Evolutionary conservation across 768 basidiomycete genomes (phyloP), one percentile per base, ranked within the genome.

Genomic region (Peribolospora kevripleyi): DNA sequence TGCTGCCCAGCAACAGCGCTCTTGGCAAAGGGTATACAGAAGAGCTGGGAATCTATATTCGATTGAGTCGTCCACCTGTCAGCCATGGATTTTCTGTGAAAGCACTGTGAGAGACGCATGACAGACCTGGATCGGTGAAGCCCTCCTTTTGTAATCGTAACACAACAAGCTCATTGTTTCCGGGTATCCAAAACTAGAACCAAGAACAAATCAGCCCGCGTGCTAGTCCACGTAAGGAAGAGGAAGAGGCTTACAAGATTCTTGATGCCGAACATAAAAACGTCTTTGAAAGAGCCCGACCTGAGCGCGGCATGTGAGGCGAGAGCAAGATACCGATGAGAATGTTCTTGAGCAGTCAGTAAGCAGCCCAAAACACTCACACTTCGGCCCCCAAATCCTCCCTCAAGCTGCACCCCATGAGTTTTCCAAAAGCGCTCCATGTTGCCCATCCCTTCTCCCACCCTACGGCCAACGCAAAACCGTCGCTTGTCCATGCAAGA

Each of bases 1-100:
- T 90, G 84, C 64, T 91, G 85, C 5, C 80, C 80, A 10, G 87
- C 84, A 4, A 84, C 81, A 2, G 88, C 85, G 64, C 86, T 91
- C 70, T 91, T 93, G 5, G 87, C 88, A 65, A 97, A 93, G 3
- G 91, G 85, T 14, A 95, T 71, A 9, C 78, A 71, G 65, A 85
- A 90, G 6, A 93, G 66, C 64, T 90, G 83, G 7, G 76, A 79
- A 55, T 64, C 63, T 49, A 61, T 59, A 14, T 61, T 64, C 48
- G 9, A n/a, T 8, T 52, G 8, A 49, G 7, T n/a, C 50, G 25
- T 46, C 13, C 9, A 37, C 14, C n/a, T 50, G 49, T 6, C 13
- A 25, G 25, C 4, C 13, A 13, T 46, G 14, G 5, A 51, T 42
- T 2, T 11, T 11, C 39, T 39, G 25, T 42, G 37, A 10, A 4